phyloP scores from a whole-genome alignment of 1,284 basidiomycete genomes.

The Pseudozyma hubeiensis region DNA sequence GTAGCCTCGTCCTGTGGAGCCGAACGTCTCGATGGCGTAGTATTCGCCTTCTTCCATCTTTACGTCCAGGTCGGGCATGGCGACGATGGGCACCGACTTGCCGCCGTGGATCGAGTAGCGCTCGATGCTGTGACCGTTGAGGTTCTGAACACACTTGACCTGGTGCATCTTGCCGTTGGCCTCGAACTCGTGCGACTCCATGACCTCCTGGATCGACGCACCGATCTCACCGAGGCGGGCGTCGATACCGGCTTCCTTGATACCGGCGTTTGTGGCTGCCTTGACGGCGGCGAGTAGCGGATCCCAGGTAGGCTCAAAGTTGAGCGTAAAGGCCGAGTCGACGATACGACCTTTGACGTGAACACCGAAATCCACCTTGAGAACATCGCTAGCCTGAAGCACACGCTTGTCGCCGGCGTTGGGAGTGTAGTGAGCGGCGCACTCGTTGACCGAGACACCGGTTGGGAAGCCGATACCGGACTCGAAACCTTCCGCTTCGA shows the following conservation, averaged over 20 bases:
- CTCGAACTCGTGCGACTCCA: constrained; percentile 98
- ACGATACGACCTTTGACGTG: constrained; percentile 94
- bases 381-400: constrained; percentile 83
- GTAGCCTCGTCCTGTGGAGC: constrained; percentile 91
- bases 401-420: constrained; percentile 95
- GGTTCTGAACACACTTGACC: constrained; percentile 67
- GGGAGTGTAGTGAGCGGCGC: constrained; percentile 96
- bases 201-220: constrained; percentile 93
- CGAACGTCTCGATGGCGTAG: constrained; percentile 99
- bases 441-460: constrained; percentile 90
- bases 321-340: constrained; percentile 95
- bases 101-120: constrained; percentile 69
- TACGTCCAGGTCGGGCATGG: constrained; percentile 81
- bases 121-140: constrained; percentile 67
- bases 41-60: constrained; percentile 99
- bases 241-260: constrained; percentile 83
- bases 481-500: constrained; percentile 85
- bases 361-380: constrained; percentile 98
- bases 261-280: constrained; percentile 93
- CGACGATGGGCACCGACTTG: constrained; percentile 89
- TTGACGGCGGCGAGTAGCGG: constrained; percentile 89
- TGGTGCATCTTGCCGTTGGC: constrained; percentile 84
- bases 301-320: constrained; percentile 89
- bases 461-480: constrained; percentile 95
- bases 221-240: constrained; percentile 92